Percentiles rank a stretch among this genome's conserved stretches.
These are phyloP conservation scores for Phyllosticta citriasiana DNA, from an alignment of 2,329 filamentous ascomycete genomes.

Conservation along the genomic window DNA sequence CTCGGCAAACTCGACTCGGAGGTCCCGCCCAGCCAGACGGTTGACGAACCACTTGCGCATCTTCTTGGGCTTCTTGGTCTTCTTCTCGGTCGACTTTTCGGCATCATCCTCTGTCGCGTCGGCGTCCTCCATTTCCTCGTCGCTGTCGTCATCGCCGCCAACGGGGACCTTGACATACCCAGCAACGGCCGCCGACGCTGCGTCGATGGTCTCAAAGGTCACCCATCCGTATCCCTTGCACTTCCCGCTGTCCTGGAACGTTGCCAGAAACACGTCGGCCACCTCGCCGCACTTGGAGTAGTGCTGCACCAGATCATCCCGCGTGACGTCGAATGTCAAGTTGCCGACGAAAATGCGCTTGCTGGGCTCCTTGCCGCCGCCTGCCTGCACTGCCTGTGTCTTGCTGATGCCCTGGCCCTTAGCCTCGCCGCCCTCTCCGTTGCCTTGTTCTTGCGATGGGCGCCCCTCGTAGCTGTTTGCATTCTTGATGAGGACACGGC, in stretches of 20 bases:
- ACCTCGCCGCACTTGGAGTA: constrained; percentile 80
- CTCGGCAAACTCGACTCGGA: constrained; percentile 90
- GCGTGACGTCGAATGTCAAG: constrained; percentile 44
- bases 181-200: constrained; percentile 66
- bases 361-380: constrained; percentile 51
- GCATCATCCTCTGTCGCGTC: constrained; percentile 45
- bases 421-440: constrained; percentile 16
- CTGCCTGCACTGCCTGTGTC: constrained; percentile 11
- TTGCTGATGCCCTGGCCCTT: constrained; percentile 1
- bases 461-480: constrained; percentile 84
- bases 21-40: constrained; percentile 63
- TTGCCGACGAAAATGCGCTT: constrained; percentile 75
- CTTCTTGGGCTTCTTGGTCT: constrained; percentile 37
- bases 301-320: constrained; percentile 70
- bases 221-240: constrained; percentile 98
- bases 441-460: constrained; percentile 52
- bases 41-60: constrained; percentile 70
- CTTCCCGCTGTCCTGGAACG: constrained; percentile 93
- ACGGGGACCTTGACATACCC: constrained; percentile 68
- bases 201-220: constrained; percentile 70
- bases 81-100: constrained; percentile 20
- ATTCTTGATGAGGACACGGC: constrained; percentile 87
- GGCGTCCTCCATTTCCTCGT: constrained; percentile 37
- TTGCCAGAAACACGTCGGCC: constrained; percentile 76
- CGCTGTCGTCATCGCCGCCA: constrained; percentile 42